Base-by-base conservation (phyloP, 148 eudicot genomes). In the Fagopyrum homotropicum region DNA sequence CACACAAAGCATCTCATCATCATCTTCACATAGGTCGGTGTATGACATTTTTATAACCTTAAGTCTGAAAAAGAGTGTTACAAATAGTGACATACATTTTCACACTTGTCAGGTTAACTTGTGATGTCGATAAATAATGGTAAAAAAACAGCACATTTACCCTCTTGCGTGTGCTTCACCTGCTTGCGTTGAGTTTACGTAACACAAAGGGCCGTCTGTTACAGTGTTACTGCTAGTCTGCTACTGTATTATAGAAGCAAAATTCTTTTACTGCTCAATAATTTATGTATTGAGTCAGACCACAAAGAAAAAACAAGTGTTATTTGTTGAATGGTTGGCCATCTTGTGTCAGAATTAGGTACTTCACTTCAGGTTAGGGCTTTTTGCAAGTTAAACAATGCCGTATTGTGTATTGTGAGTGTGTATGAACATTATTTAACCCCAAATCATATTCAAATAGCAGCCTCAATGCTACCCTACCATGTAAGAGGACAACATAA, bases 91-190 rank as follows among this genome's bases (percentile, higher is more conserved):
- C 45, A 14, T 40, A 66, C n/a, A 14, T 40, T 66, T 66, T 40
- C 45, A 66, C 71, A 66, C 16, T 8, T 66, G 71, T 66, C 46
- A 30, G 68, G 69, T 64, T n/a, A 30, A 64, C 45, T 66, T 4
- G 47, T 15, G 46, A 66, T 35, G 70, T 0, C 40, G 40, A 35
- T 35, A 35, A 35, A 35, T 35, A 66, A 4, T 66, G 19, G 71
- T 40, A 35, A 66, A 66, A 66, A 14, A 40, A 40, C 30, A 35
- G 40, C 40, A 66, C 19, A 66, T 40, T 66, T 66, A 66, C 71
- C 71, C 71, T 66, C 30, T 66, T 14, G 71, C 71, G 71, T 66
- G 71, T 7, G 43, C 71, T 66, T 66, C 71, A 66, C 45, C 71
- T 43, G 15, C 0, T 66, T 66, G 17, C 71, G 45, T 66, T 40